A percentile compares a stretch with the other conserved stretches of the same genome.
Conservation (phyloP, 2,329 filamentous ascomycete species). For the Metarhizium album region DNA sequence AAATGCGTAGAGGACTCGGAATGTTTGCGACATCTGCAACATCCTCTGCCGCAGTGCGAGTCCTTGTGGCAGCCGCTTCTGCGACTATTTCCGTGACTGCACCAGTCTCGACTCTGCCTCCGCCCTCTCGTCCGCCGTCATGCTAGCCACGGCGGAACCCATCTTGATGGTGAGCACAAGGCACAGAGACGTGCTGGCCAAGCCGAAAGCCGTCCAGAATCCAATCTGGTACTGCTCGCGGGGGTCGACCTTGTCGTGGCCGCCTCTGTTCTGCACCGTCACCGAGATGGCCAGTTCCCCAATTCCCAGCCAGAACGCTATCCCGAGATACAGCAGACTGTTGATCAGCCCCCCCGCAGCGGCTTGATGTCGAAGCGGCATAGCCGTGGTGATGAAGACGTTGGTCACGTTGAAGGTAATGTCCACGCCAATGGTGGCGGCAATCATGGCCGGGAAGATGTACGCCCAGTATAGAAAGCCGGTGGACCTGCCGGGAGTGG, state of each 20-base stretch:
- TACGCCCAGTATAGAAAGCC: slow-evolving; percentile 54
- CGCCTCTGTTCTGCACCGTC: slow-evolving; percentile 21
- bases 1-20: not conserved
- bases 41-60: not conserved
- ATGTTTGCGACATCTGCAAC: too few relatives aligned
- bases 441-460: slow-evolving; percentile 60
- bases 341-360: slow-evolving; percentile 63
- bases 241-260: slow-evolving; percentile 23
- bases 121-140: slow-evolving; percentile 47
- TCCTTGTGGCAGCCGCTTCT: not conserved
- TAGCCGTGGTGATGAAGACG: slow-evolving; percentile 64
- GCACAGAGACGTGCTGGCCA: slow-evolving; percentile 37
- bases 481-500: slow-evolving; percentile 12
- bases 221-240: slow-evolving; percentile 50
- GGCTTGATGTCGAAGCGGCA: slow-evolving; percentile 57
- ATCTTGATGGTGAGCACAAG: slow-evolving; percentile 48
- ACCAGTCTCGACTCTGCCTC: slow-evolving; percentile 12
- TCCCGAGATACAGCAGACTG: slow-evolving; percentile 58
- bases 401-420: slow-evolving; percentile 66
- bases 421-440: slow-evolving; percentile 62
- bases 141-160: slow-evolving; percentile 40
- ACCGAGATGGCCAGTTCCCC: slow-evolving; percentile 52
- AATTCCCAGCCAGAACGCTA: slow-evolving; percentile 61
- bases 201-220: slow-evolving; percentile 55
- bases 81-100: not conserved